Base-by-base conservation (phyloP, 2,329 filamentous ascomycete species). In the Decorospora gaudefroyi region DNA sequence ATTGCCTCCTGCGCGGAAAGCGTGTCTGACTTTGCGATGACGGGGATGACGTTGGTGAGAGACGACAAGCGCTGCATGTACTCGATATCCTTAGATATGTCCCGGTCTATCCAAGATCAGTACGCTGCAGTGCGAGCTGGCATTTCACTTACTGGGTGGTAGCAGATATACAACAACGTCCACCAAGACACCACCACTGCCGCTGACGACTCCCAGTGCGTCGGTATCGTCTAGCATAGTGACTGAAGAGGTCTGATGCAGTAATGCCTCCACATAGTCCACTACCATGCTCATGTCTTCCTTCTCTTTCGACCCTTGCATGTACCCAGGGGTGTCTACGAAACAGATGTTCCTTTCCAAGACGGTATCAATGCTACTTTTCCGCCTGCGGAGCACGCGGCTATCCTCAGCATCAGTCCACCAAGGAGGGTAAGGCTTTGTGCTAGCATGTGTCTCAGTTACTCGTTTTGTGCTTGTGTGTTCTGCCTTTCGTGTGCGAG, bases 341-440 rank as follows among this genome's bases (percentile, higher is more conserved):
- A 99, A 96, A 69, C 90, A 96, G 4, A 99, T 73, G 64, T 99
- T 99, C 19, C 92, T 82, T 65, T 97, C 92, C 31, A 97, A 74
- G 26, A 96, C 81, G 15, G 83, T 80, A 52, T 93, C 90, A 6
- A 84, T 84, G 37, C 83, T 74, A 61, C 87, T 92, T 59, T 86
- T 72, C 19, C 74, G 79, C 62, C 84, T 79, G 32, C 80, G 76
- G 50, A 81, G 71, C 35, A 77, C 73, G 17, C 76, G 76, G 44
- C 80, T 82, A 49, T 86, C 83, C 42, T 91, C 86, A 34, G 89
- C 70, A 61, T 93, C 87, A 10, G 85, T 85, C 86, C 88, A 95
- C 93, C 93, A 97, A 43, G 84, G 76, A 0, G 92, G 91, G 68
- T 92, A 95, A 25, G 92, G 64, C 46, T 69, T 72, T 4, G 75